A percentile compares a stretch with the other conserved stretches of the same genome.
phyloP scores from a whole-genome alignment of 2,329 filamentous ascomycete genomes.

The Parastagonospora nodorum region DNA sequence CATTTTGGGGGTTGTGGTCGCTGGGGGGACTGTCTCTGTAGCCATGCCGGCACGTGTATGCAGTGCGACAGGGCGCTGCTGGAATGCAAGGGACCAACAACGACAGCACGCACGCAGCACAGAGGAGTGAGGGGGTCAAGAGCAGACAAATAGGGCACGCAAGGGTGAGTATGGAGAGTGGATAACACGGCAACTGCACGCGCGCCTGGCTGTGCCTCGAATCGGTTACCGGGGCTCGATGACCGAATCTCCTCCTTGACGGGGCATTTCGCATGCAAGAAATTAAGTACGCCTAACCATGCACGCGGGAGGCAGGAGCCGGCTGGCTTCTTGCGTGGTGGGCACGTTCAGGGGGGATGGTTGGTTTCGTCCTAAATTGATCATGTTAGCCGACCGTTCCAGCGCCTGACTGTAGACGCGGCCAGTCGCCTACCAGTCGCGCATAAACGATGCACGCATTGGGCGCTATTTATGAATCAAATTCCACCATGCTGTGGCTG shows the following conservation, averaged over 20 bases:
- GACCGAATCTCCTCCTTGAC: too few species aligned
- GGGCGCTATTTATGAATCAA: too few species aligned
- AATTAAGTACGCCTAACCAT: slow-evolving; percentile 17
- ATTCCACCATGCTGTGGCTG: too few species aligned
- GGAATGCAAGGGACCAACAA: slow-evolving; percentile 19
- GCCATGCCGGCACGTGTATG: slow-evolving; percentile 36
- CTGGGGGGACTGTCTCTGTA: slow-evolving; percentile 32
- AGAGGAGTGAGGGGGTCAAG: slow-evolving; percentile 19
- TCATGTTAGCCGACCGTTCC: slow-evolving; percentile 3
- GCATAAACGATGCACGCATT: too few species aligned
- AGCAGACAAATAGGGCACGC: slow-evolving; percentile 1
- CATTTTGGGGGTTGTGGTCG: slow-evolving; percentile 51
- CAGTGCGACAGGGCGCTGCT: slow-evolving; percentile 24
- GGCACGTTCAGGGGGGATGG: slow-evolving; percentile 10
- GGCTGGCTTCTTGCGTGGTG: slow-evolving; percentile 8
- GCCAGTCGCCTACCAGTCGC: too few species aligned
- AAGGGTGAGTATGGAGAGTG: slow-evolving; percentile 9
- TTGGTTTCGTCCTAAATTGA: slow-evolving; percentile 11
- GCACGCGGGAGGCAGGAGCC: slow-evolving; percentile 9
- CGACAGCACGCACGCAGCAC: slow-evolving; percentile 22
- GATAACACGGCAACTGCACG: slow-evolving; percentile 17
- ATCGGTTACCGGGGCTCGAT: too few species aligned
- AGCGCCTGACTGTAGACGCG: slow-evolving; percentile 14
- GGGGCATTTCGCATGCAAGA: slow-evolving; percentile 13
- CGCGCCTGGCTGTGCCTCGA: slow-evolving; percentile 17